phyloP scores from a whole-genome alignment of 1,284 basidiomycete genomes.

The Sutorius eximius region DNA sequence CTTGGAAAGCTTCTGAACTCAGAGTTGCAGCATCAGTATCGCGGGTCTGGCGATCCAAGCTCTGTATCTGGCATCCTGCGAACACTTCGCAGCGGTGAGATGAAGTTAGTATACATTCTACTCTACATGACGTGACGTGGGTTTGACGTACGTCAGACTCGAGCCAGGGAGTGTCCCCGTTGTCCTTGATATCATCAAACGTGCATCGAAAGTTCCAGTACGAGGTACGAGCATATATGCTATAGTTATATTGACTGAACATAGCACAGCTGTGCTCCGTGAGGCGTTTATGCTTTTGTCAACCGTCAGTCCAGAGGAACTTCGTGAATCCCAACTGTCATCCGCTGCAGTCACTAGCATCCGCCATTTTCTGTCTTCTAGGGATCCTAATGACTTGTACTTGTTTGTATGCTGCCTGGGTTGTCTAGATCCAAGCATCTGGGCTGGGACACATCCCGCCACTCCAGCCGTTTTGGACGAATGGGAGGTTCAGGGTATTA shows the following conservation, averaged over 20 bases:
- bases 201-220: conserved; percentile 31
- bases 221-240: conserved; percentile 33
- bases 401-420: conserved; percentile 64
- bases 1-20: conserved; percentile 19
- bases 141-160: conserved; percentile 32
- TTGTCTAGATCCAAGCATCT: conserved; percentile 54
- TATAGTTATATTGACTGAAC: conserved; percentile 1
- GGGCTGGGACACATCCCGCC: conserved; percentile 61
- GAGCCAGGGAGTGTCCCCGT: conserved; percentile 26
- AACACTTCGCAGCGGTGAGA: conserved; percentile 20
- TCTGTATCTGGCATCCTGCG: conserved; percentile 17
- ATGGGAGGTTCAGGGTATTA: conserved; percentile 68
- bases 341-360: conserved; percentile 47
- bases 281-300: conserved; percentile 54
- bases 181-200: conserved; percentile 44
- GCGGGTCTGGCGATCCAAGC: conserved; percentile 5
- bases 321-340: conserved; percentile 33
- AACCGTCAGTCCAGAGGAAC: conserved; percentile 29
- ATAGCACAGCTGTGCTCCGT: conserved; percentile 41
- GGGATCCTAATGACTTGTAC: conserved; percentile 59
- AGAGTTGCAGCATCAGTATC: conserved; percentile 16
- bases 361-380: conserved; percentile 55
- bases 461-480: conserved; percentile 55
- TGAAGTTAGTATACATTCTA: conserved; percentile 19
- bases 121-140: conserved; percentile 15